Conservation (phyloP, 192 early-diverging fungal species). For the Entrophospora sp. region DNA sequence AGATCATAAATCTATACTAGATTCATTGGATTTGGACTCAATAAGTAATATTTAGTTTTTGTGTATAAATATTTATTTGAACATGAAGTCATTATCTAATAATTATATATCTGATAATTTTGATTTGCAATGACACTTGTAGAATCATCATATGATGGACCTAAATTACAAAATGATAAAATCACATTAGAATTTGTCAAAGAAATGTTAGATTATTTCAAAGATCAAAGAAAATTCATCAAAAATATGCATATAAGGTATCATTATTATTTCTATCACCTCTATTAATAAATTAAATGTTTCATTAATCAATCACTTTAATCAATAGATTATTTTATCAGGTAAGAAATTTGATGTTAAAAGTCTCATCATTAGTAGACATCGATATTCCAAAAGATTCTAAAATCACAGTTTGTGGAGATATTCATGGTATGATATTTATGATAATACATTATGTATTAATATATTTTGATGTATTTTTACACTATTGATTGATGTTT, state of each 20-base stretch:
- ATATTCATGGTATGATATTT: constrained; percentile 85
- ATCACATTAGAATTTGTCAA: constrained; percentile 76
- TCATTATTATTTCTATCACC: too few relatives aligned
- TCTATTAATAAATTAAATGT: too few relatives aligned
- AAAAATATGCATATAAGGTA: constrained; percentile 76
- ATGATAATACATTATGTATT: too few relatives aligned
- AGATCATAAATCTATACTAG: too few relatives aligned
- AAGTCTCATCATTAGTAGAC: constrained; percentile 76
- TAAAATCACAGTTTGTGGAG: constrained; percentile 91
- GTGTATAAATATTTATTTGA: too few relatives aligned
- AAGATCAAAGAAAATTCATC: constrained; percentile 82
- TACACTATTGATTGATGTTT: too few relatives aligned
- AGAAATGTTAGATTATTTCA: constrained; percentile 67
- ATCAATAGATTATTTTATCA: constrained; percentile 61
- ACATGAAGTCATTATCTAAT: too few relatives aligned
- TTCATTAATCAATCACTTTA: too few relatives aligned
- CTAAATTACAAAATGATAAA: constrained; percentile 60
- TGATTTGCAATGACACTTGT: constrained; percentile 42
- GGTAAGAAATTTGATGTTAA: constrained; percentile 66
- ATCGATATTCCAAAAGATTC: constrained; percentile 63
- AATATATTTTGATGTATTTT: too few relatives aligned
- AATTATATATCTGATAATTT: constrained; percentile 41
- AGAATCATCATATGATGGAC: constrained; percentile 76
- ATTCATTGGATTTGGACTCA: constrained; percentile 49
- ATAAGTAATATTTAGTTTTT: too few relatives aligned